phyloP scores from a whole-genome alignment of 805 yeast species.

The Ogataea trehaloabstinens region DNA sequence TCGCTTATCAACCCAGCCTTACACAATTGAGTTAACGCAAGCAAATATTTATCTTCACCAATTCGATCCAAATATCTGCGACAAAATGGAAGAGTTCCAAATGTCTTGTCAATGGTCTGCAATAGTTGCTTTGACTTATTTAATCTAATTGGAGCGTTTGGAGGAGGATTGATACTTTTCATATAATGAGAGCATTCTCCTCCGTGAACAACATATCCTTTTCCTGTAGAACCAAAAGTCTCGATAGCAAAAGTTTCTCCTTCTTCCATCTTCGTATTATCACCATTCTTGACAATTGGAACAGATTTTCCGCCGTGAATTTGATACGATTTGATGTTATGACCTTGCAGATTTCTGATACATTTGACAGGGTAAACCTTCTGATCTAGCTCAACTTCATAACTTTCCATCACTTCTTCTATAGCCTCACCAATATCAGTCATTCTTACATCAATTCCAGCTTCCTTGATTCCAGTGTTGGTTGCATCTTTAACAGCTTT shows the following conservation, averaged over 20 bases:
- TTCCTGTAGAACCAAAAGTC: conserved; percentile 96
- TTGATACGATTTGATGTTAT: conserved; percentile 76
- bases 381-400: conserved; percentile 90
- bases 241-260: conserved; percentile 98
- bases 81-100: conserved; percentile 96
- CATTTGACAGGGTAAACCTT: conserved; percentile 81
- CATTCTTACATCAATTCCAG: conserved; percentile 94
- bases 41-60: conserved; percentile 88
- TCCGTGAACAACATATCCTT: conserved; percentile 78
- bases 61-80: conserved; percentile 88
- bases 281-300: conserved; percentile 93
- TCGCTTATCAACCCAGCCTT: conserved; percentile 86
- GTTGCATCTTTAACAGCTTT: conserved; percentile 92
- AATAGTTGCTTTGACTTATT: conserved; percentile 70
- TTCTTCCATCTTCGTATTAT: conserved; percentile 97
- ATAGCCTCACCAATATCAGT: conserved; percentile 95
- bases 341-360: conserved; percentile 92
- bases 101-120: conserved; percentile 68
- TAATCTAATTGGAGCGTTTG: conserved; percentile 51
- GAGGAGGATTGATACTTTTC: conserved; percentile 48
- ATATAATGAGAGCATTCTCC: conserved; percentile 98
- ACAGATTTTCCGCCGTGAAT: conserved; percentile 97
- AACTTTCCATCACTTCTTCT: conserved; percentile 96
- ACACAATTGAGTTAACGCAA: conserved; percentile 83
- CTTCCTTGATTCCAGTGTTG: conserved; percentile 85